phyloP scores from a whole-genome alignment of 352 stramenopile species.

The Phytophthora podocarpi region DNA sequence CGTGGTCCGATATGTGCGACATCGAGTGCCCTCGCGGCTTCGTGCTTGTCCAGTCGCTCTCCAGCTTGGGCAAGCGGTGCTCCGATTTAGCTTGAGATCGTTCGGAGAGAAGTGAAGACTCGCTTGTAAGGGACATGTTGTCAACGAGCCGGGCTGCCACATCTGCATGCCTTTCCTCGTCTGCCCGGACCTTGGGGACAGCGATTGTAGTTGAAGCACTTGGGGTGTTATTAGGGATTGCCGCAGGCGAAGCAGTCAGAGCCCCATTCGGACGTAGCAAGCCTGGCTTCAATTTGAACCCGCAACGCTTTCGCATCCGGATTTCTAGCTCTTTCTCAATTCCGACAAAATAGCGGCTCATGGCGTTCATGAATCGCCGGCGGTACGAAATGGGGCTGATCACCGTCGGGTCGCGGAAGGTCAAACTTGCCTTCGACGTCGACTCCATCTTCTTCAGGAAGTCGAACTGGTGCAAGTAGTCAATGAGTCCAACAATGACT shows the following conservation, averaged over 20 bases:
- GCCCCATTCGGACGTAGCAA: constrained; percentile 2
- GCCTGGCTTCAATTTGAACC: constrained; percentile 30
- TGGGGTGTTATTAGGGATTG: neutral
- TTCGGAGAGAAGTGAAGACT: constrained; percentile 17
- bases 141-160: constrained; percentile 36
- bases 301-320: constrained; percentile 61
- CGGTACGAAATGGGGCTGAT: constrained; percentile 84
- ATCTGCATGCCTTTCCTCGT: constrained; percentile 34
- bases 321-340: constrained; percentile 80
- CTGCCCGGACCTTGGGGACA: constrained; percentile 2
- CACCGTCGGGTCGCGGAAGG: constrained; percentile 83
- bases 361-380: constrained; percentile 82
- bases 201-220: constrained; percentile 2
- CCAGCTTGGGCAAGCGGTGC: constrained; percentile 31
- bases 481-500: constrained; percentile 81
- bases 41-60: constrained; percentile 44
- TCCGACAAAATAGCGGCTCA: constrained; percentile 81
- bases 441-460: constrained; percentile 92
- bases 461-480: constrained; percentile 90
- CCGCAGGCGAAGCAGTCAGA: neutral
- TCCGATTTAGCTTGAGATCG: constrained; percentile 29
- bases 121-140: constrained; percentile 37
- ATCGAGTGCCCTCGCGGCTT: constrained; percentile 56
- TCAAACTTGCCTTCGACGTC: constrained; percentile 84
- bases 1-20: constrained; percentile 43